Percentiles rank a stretch among this genome's conserved stretches.
Conservation (phyloP, 768 basidiomycete genomes). For the Piloderma croceum region DNA sequence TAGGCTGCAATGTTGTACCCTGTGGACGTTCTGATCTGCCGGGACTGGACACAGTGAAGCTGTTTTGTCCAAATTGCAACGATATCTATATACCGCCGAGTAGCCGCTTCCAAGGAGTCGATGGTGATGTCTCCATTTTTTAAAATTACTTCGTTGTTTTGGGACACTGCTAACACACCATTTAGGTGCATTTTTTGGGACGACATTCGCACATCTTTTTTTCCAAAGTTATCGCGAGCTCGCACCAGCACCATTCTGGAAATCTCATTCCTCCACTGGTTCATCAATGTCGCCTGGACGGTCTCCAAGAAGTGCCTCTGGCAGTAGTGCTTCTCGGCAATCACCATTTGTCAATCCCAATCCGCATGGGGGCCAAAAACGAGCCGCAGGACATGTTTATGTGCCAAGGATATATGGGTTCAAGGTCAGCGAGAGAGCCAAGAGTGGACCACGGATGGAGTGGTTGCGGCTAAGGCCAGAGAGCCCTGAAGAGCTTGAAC, state of each 20-base stretch:
- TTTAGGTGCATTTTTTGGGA: conserved; percentile 96
- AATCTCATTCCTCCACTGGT: conserved; percentile 46
- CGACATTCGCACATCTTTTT: conserved; percentile 96
- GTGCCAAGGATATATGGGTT: conserved; percentile 94
- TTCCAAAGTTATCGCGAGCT: conserved; percentile 97
- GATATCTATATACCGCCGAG: conserved; percentile 95
- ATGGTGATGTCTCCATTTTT: conserved; percentile 54
- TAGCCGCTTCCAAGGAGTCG: conserved; percentile 91
- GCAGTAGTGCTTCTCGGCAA: conserved; percentile 41
- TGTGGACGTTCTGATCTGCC: conserved; percentile 95
- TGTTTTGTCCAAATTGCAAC: conserved; percentile 97
- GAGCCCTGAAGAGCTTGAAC: conserved; percentile 71
- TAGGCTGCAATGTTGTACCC: conserved; percentile 83
- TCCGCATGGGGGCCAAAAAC: conserved; percentile 83
- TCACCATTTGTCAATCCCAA: conserved; percentile 82
- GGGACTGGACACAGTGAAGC: conserved; percentile 94
- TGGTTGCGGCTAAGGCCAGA: conserved; percentile 90
- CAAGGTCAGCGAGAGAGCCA: conserved; percentile 91
- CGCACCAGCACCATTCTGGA: conserved; percentile 91
- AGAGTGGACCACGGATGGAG: conserved; percentile 93
- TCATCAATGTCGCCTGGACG: conserved; percentile 51
- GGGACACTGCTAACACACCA: neutral
- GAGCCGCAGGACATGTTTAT: conserved; percentile 82
- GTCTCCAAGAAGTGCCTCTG: conserved; percentile 48
- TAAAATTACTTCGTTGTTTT: conserved; percentile 9